Percentiles rank a stretch among this genome's conserved stretches.
Evolutionary conservation across 371 early-diverging fungal genomes (phyloP).

Genomic region (Syncephalis plumigaleata): DNA sequence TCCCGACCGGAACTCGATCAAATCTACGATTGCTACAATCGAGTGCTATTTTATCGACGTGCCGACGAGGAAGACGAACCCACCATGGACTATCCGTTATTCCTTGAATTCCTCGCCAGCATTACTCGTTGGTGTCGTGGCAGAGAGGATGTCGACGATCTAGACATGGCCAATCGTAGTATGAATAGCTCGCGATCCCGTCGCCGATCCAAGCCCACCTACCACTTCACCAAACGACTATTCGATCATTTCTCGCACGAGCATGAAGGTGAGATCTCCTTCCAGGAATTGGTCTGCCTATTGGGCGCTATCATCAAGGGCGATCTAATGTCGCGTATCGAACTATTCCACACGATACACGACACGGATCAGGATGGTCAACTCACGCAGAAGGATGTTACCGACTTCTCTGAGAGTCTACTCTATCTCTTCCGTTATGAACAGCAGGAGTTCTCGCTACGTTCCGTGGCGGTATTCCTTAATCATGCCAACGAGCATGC

Average conservation of each 20-base stretch:
- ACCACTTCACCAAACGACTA: constrained; percentile 23
- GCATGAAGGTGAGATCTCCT: constrained; percentile 33
- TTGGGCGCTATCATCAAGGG: constrained; percentile 59
- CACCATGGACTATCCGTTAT: too few relatives aligned
- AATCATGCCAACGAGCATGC: constrained; percentile 39
- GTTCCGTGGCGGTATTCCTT: constrained; percentile 49
- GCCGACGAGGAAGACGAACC: too few relatives aligned
- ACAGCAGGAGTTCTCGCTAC: constrained; percentile 39
- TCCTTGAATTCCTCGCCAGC: too few relatives aligned
- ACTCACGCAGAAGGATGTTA: constrained; percentile 65
- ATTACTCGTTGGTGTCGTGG: too few relatives aligned
- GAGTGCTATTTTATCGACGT: constrained; percentile 52
- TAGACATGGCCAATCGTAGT: constrained; percentile 10
- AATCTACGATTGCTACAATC: constrained; percentile 78
- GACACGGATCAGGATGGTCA: constrained; percentile 53
- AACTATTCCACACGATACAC: constrained; percentile 71
- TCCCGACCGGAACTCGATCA: constrained; percentile 67
- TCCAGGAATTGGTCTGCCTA: constrained; percentile 68
- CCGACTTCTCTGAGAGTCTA: constrained; percentile 75
- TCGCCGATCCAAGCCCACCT: constrained; percentile 10
- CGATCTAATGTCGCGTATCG: constrained; percentile 60
- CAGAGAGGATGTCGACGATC: neutral
- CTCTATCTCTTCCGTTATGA: constrained; percentile 52
- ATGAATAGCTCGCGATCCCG: constrained; percentile 10
- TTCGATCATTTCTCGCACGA: constrained; percentile 37